phyloP scores from a whole-genome alignment of 2,329 filamentous ascomycete species.

The Leptographium procerum region DNA sequence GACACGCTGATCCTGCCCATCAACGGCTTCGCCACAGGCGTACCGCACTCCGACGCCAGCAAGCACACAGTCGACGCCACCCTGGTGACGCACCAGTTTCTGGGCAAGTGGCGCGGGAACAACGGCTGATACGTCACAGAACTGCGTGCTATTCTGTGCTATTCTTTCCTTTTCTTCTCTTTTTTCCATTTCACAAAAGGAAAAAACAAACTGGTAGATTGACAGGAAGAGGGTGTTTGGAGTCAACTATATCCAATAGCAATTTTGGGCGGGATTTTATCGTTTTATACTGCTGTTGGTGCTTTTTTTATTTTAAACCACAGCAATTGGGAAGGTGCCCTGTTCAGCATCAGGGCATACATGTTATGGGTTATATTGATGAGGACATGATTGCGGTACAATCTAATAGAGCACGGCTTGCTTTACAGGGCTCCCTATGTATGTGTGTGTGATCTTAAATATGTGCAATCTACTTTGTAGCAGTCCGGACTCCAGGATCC shows the following conservation, averaged over 20 bases:
- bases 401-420: background rate
- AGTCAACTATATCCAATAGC: background rate
- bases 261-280: background rate
- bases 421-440: background rate
- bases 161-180: background rate
- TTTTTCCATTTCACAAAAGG: background rate
- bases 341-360: background rate
- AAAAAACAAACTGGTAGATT: too few species aligned
- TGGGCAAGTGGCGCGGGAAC: slow-evolving; percentile 9
- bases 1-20: slow-evolving; percentile 15
- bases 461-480: too few species aligned
- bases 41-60: slow-evolving; percentile 12
- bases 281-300: background rate
- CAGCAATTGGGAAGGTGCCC: background rate
- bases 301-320: background rate
- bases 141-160: background rate
- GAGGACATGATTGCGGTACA: background rate
- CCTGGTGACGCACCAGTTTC: slow-evolving; percentile 9
- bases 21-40: slow-evolving; percentile 14
- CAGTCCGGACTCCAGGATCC: too few species aligned
- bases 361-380: background rate
- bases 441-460: too few species aligned
- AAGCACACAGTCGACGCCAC: background rate
- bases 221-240: background rate
- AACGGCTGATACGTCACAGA: background rate